Conservation (phyloP, 495 filamentous ascomycete genomes). For the Clohesyomyces aquaticus region DNA sequence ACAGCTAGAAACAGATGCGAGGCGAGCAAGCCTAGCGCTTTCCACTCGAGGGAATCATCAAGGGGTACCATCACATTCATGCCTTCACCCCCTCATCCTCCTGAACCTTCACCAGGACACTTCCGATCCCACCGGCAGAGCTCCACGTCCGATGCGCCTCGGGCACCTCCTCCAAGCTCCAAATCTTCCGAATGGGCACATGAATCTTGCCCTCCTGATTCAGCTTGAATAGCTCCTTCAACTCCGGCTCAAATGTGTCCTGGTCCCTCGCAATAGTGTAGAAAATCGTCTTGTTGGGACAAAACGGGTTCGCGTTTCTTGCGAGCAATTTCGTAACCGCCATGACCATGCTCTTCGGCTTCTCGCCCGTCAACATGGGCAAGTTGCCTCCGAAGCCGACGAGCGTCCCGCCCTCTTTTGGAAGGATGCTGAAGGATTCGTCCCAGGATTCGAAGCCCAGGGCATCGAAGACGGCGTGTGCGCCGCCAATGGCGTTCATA, state of each 20-base stretch:
- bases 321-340: conserved; percentile 37
- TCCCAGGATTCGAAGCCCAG: conserved; percentile 54
- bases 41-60: no score
- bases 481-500: conserved; percentile 50
- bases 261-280: conserved; percentile 48
- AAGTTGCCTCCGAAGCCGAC: conserved; percentile 42
- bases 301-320: conserved; percentile 25
- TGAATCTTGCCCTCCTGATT: conserved; percentile 44
- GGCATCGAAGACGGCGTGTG: conserved; percentile 51
- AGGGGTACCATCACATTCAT: not conserved
- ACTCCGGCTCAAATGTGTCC: conserved; percentile 42
- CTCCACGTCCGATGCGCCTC: conserved; percentile 51
- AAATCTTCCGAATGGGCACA: conserved; percentile 50
- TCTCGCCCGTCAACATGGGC: conserved; percentile 30
- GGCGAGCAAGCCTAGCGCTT: no score
- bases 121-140: conserved; percentile 46
- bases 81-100: conserved; percentile 10
- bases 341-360: conserved; percentile 37
- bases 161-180: conserved; percentile 50
- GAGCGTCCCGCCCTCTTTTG: conserved; percentile 21
- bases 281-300: conserved; percentile 44
- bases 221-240: conserved; percentile 46
- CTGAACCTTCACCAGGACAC: conserved; percentile 44
- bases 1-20: no score
- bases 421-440: conserved; percentile 50